Percentiles rank a stretch among this genome's conserved stretches.
These are phyloP conservation scores for Eucalyptus tenuipes DNA, from an alignment of 345 rosid genomes.

Conservation along the genomic window DNA sequence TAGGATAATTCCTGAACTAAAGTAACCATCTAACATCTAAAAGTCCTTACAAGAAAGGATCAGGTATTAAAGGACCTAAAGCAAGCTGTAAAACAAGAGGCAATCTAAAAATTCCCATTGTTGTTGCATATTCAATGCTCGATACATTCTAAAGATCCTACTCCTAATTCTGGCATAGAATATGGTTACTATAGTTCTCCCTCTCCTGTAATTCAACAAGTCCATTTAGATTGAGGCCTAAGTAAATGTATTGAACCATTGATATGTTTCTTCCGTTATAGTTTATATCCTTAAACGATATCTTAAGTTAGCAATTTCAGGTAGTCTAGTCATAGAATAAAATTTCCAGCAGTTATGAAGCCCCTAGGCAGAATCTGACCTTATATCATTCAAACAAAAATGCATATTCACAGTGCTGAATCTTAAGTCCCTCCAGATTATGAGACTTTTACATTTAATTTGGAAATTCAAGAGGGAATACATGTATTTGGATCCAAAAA, in stretches of 20 bases:
- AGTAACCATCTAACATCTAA: neutral
- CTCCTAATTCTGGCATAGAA: neutral
- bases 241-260: neutral
- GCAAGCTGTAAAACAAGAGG: neutral
- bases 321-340: neutral
- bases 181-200: neutral
- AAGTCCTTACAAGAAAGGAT: neutral
- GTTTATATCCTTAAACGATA: neutral
- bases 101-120: neutral
- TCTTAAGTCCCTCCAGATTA: neutral
- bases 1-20: neutral
- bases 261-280: neutral
- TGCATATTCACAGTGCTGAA: neutral
- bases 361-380: neutral
- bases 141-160: neutral
- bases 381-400: neutral
- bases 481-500: neutral
- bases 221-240: neutral
- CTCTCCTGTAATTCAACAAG: neutral
- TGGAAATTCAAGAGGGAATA: neutral
- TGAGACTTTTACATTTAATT: neutral
- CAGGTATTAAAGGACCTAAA: neutral
- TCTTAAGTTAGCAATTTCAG: neutral
- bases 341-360: neutral
- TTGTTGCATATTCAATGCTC: neutral